Evolutionary conservation across 768 basidiomycete genomes (phyloP), one percentile per base, ranked within the genome.

Genomic region (Suillus bovinus): DNA sequence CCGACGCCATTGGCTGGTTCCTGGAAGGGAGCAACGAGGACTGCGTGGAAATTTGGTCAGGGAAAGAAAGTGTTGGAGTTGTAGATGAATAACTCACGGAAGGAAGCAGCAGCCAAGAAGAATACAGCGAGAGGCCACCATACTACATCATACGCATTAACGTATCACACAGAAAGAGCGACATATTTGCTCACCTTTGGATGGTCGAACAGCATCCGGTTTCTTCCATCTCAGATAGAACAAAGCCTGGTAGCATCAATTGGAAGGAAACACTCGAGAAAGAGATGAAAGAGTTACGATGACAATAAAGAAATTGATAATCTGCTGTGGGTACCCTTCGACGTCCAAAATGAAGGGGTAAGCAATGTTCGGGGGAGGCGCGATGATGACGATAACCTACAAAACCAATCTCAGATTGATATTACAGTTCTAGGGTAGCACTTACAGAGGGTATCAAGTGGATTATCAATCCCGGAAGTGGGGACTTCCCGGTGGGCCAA

Each of bases 291-390:
- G 1, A 72, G 82, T n/a, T 63, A 85, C 85, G 14, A 81, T 34
- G 34, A 85, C 77, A 55, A 86, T 78, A 67, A 86, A 84, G 8
- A 86, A 70, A 62, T 83, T 81, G 67, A 87, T 80, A 41, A 87
- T 83, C 61, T 86, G 85, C 34, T 46, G 61, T 1, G 86, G 86
- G 52, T 75, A 74, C 36, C 69, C 72, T 62, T 84, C 79, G 16
- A 87, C 77, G 61, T 87, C 84, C 3, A 87, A 76, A 58, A 87
- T 87, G 63, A 87, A 87, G 0, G 85, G 84, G 66, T 86, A 87
- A 0, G 77, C 86, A 10, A 86, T 79, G 5, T 70, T 63, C 1
- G 80, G 77, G 1, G 85, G 85, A 0, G 85, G 85, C 1, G 68
- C 85, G 52, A 86, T 68, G 57, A 86, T 86, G 52, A 86, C 76